phyloP scores from a whole-genome alignment of 768 basidiomycete genomes.

The Collybia sordida region DNA sequence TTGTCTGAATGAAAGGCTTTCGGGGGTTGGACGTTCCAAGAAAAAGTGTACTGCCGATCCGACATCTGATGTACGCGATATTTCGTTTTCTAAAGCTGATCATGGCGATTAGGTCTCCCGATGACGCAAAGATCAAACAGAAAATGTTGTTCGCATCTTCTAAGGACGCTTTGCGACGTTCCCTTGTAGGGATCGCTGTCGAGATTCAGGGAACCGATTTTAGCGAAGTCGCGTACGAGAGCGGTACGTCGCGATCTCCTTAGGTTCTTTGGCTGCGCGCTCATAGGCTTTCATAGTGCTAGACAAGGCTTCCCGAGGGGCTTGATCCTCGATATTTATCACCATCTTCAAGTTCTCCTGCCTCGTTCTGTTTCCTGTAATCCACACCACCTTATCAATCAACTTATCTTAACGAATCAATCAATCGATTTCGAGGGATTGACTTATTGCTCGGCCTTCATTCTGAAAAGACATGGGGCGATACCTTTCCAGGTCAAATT shows the following conservation, averaged over 20 bases:
- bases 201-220: conserved; percentile 48
- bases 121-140: conserved; percentile 77
- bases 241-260: not conserved
- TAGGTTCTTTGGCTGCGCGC: too few relatives aligned
- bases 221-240: conserved; percentile 1
- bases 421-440: not conserved
- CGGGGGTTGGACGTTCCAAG: too few relatives aligned
- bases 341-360: not conserved
- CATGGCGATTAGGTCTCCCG: conserved; percentile 70
- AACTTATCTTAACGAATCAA: conserved; percentile 2
- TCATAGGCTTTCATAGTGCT: conserved; percentile 19
- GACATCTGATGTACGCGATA: not conserved
- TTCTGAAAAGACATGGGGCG: too few relatives aligned
- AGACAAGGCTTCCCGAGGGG: conserved; percentile 30
- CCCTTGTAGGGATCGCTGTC: conserved; percentile 71
- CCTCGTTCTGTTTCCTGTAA: conserved; percentile 8
- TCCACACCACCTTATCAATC: conserved; percentile 8
- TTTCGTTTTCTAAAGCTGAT: conserved; percentile 21
- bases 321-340: conserved; percentile 11
- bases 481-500: too few relatives aligned
- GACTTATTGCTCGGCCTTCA: too few relatives aligned
- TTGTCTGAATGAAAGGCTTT: too few relatives aligned
- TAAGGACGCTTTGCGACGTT: conserved; percentile 71
- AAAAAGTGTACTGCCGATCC: not conserved
- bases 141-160: conserved; percentile 96